These are phyloP conservation scores for Cladophialophora carrionii DNA, from an alignment of 2,329 filamentous ascomycete species.

Conservation along the genomic window DNA sequence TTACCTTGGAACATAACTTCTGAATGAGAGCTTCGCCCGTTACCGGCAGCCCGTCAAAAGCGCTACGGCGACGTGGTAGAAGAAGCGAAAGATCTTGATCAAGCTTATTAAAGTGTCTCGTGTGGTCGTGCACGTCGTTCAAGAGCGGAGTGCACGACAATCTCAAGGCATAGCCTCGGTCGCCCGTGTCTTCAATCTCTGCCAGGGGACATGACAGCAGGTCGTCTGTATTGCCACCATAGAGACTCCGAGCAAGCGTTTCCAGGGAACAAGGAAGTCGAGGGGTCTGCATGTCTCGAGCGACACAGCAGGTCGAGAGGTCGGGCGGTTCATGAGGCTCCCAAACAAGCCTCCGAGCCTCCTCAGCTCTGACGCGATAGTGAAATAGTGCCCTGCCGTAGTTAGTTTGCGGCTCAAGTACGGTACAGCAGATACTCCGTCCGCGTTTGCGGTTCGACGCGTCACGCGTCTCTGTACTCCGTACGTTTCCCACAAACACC, in stretches of 20 bases:
- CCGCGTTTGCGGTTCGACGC: background rate
- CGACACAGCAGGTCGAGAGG: background rate
- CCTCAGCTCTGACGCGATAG: background rate
- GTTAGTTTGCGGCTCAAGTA: background rate
- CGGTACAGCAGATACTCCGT: background rate
- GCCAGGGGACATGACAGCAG: constrained; percentile 8
- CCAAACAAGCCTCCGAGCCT: too few species aligned
- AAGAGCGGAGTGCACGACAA: constrained; percentile 11
- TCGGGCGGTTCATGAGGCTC: background rate
- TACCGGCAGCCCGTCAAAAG: background rate
- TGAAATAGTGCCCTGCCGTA: background rate
- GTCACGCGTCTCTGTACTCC: too few species aligned
- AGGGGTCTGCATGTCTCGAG: background rate
- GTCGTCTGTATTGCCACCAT: background rate
- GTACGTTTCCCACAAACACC: background rate
- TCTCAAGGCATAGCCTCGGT: constrained; percentile 1
- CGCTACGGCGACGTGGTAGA: background rate
- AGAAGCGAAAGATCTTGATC: constrained; percentile 3
- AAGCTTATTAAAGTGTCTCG: constrained; percentile 5
- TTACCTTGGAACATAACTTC: background rate
- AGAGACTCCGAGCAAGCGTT: background rate
- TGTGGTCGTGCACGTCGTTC: constrained; percentile 1
- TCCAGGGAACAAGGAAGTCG: background rate
- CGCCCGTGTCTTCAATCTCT: constrained; percentile 7
- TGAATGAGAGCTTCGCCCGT: background rate